Percentiles rank a stretch among this genome's conserved stretches.
These are phyloP conservation scores for Eucalyptus coolabah DNA, from an alignment of 345 rosid species.

Conservation along the genomic window DNA sequence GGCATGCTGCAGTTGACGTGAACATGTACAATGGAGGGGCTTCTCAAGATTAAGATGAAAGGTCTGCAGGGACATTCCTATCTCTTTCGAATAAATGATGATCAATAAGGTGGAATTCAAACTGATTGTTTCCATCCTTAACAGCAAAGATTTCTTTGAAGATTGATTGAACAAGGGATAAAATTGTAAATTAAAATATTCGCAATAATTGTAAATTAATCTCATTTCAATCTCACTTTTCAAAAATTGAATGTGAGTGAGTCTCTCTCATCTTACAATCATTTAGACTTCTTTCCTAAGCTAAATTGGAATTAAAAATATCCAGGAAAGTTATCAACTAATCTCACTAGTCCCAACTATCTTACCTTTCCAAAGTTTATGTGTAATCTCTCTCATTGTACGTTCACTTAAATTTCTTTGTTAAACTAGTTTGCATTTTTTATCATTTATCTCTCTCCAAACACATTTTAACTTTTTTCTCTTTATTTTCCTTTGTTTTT, in stretches of 20 bases:
- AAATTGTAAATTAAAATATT: too few species aligned
- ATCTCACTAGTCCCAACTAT: not conserved
- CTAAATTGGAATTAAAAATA: not conserved
- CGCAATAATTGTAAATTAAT: too few species aligned
- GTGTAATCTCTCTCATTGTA: not conserved
- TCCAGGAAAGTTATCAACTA: not conserved
- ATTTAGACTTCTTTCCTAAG: not conserved
- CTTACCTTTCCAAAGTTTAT: not conserved
- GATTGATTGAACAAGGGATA: not conserved
- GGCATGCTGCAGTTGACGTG: not conserved
- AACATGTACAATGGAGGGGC: not conserved
- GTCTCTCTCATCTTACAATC: not conserved
- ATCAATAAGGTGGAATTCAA: not conserved
- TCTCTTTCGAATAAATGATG: not conserved
- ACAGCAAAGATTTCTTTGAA: not conserved
- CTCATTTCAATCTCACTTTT: not conserved
- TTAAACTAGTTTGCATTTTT: not conserved
- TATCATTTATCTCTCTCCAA: not conserved
- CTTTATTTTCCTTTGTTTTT: not conserved
- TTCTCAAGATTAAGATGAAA: too few species aligned
- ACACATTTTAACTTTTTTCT: not conserved
- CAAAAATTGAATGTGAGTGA: not conserved
- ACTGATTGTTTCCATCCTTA: not conserved
- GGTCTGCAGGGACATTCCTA: not conserved
- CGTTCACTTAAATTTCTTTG: not conserved